Conservation (phyloP, 345 rosid species). For the Citrus mangshanensis region DNA sequence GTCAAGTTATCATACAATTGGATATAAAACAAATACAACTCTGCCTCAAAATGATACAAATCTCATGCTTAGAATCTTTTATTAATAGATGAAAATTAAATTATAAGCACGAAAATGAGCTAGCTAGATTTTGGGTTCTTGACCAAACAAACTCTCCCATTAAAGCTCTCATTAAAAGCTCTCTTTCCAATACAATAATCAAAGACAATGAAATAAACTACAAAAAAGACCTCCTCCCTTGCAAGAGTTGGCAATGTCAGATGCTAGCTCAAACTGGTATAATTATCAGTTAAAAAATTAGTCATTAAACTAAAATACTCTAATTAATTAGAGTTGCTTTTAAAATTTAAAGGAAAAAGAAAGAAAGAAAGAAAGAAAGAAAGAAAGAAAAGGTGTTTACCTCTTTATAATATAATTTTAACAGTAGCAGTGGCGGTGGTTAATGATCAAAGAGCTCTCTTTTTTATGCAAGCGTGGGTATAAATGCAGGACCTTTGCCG, state of each 20-base stretch:
- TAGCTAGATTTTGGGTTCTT: conserved; percentile 41
- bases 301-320: conserved; percentile 5
- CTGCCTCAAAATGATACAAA: background rate
- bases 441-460: conserved; percentile 85
- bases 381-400: background rate
- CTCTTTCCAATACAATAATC: conserved; percentile 36
- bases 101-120: conserved; percentile 21
- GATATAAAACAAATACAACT: background rate
- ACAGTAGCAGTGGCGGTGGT: conserved; percentile 82
- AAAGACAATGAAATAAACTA: conserved; percentile 17
- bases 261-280: conserved; percentile 41
- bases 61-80: conserved; percentile 5
- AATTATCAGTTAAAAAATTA: conserved; percentile 20
- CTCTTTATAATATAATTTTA: conserved; percentile 24
- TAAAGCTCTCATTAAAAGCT: conserved; percentile 33
- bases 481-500: conserved; percentile 62
- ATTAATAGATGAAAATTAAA: background rate
- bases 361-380: too few relatives aligned
- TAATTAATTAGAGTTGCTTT: conserved; percentile 6
- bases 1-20: conserved; percentile 9
- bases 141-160: conserved; percentile 45
- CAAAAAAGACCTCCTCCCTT: conserved; percentile 20
- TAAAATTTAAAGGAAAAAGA: background rate
- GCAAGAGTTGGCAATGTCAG: conserved; percentile 77
- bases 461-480: conserved; percentile 99